These are phyloP conservation scores for Plasmodium relictum DNA, from an alignment of 169 alveolate genomes.

Conservation along the genomic window DNA sequence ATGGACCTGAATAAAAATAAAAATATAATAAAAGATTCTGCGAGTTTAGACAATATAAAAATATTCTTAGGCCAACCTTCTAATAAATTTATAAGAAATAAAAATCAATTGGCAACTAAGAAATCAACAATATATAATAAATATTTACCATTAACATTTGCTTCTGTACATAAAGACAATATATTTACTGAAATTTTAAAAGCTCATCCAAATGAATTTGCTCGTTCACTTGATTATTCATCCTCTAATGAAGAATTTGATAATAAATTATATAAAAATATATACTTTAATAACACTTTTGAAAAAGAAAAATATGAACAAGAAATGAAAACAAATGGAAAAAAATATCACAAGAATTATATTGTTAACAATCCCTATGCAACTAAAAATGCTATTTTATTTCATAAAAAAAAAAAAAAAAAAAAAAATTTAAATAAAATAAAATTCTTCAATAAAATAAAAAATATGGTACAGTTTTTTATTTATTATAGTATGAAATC, in stretches of 20 bases:
- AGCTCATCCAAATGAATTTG: slow-evolving; percentile 18
- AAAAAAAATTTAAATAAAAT: slow-evolving; percentile 11
- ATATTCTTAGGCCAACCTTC: slow-evolving; percentile 25
- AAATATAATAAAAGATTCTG: slow-evolving; percentile 37
- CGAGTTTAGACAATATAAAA: slow-evolving; percentile 30
- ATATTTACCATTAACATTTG: slow-evolving; percentile 49
- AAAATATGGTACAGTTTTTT: slow-evolving; percentile 29
- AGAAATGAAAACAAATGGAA: neutral
- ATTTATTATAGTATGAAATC: slow-evolving; percentile 62
- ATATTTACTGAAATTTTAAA: slow-evolving; percentile 17
- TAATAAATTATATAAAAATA: slow-evolving; percentile 8
- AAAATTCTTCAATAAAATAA: slow-evolving; percentile 19
- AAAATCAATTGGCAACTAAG: slow-evolving; percentile 17
- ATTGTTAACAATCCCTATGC: neutral
- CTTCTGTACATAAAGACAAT: slow-evolving; percentile 41
- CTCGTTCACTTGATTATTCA: neutral
- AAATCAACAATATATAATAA: slow-evolving; percentile 42
- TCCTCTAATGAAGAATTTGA: slow-evolving; percentile 15
- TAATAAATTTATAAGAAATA: slow-evolving; percentile 36
- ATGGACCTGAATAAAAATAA: slow-evolving; percentile 11
- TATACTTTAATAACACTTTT: neutral
- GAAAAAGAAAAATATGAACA: neutral
- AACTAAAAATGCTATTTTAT: slow-evolving; percentile 38
- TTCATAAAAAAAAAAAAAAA: slow-evolving; percentile 17
- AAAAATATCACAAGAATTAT: neutral